A percentile compares a stretch with the other conserved stretches of the same genome.
Evolutionary conservation across 306 rosid species (phyloP).

Genomic region (Quercus variabilis): DNA sequence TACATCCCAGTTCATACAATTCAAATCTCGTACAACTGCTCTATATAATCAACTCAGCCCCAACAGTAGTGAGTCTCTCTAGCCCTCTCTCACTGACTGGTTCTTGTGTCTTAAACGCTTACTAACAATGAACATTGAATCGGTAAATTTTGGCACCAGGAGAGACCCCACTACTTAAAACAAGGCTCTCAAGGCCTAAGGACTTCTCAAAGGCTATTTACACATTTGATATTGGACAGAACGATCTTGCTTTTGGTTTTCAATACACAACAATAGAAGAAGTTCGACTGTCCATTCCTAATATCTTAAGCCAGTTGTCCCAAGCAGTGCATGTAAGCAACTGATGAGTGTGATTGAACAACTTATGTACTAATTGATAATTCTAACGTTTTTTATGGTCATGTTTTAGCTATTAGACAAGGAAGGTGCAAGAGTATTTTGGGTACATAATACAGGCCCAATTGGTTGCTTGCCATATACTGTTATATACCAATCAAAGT

Average conservation of each 20-base stretch:
- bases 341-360: background rate
- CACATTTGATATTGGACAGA: constrained; percentile 84
- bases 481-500: constrained; percentile 44
- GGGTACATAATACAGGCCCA: constrained; percentile 86
- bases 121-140: background rate
- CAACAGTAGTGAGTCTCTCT: constrained; percentile 33
- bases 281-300: constrained; percentile 62
- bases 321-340: constrained; percentile 50
- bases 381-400: background rate
- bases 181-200: constrained; percentile 56
- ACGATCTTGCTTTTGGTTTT: constrained; percentile 62
- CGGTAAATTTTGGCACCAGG: constrained; percentile 29
- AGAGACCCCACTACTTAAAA: constrained; percentile 33
- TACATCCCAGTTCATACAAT: constrained; percentile 56
- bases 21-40: constrained; percentile 54
- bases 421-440: constrained; percentile 70
- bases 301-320: constrained; percentile 46
- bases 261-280: constrained; percentile 53
- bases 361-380: background rate
- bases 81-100: constrained; percentile 1
- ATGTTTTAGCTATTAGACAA: constrained; percentile 61
- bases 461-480: constrained; percentile 70
- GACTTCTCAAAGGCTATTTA: constrained; percentile 74
- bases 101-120: background rate
- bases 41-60: constrained; percentile 47